These are phyloP conservation scores for Filobasidium uniguttulatum DNA, from an alignment of 1,284 basidiomycete species.

Conservation along the genomic window DNA sequence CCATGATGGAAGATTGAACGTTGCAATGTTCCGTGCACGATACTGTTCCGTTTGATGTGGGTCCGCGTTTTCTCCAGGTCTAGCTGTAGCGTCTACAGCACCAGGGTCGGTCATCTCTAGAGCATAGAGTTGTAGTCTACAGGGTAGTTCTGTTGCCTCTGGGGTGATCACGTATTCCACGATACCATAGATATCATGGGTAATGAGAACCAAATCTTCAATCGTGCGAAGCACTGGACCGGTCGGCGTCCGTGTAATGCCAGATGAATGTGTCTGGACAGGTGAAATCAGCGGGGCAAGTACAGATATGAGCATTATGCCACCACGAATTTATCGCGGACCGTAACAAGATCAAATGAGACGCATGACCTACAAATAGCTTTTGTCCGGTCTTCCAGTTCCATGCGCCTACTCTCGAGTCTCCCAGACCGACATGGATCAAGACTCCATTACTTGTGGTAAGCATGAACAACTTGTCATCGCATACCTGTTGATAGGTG, in stretches of 20 bases:
- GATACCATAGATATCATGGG: constrained; percentile 3
- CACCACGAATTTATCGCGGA: no score
- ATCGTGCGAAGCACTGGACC: constrained; percentile 5
- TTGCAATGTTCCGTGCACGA: not conserved
- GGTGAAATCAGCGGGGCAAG: no score
- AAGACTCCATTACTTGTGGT: constrained; percentile 2
- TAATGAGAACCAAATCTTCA: constrained; percentile 14
- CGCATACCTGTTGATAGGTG: constrained; percentile 28
- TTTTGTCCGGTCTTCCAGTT: constrained; percentile 33
- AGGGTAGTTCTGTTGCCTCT: no score
- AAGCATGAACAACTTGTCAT: constrained; percentile 32
- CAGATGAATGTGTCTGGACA: no score
- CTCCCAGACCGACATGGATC: no score
- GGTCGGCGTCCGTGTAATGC: no score
- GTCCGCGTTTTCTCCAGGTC: no score
- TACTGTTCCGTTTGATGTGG: not conserved
- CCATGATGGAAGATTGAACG: not conserved
- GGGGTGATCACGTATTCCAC: constrained; percentile 8
- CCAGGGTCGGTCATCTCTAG: no score
- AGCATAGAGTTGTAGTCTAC: no score
- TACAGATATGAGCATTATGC: no score
- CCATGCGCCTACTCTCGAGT: constrained; percentile 24
- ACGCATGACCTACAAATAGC: constrained; percentile 27
- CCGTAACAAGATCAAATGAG: no score
- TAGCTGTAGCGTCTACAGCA: no score